These are phyloP conservation scores for Chlorella sp. DNA, from an alignment of 139 green algal species.

Conservation along the genomic window DNA sequence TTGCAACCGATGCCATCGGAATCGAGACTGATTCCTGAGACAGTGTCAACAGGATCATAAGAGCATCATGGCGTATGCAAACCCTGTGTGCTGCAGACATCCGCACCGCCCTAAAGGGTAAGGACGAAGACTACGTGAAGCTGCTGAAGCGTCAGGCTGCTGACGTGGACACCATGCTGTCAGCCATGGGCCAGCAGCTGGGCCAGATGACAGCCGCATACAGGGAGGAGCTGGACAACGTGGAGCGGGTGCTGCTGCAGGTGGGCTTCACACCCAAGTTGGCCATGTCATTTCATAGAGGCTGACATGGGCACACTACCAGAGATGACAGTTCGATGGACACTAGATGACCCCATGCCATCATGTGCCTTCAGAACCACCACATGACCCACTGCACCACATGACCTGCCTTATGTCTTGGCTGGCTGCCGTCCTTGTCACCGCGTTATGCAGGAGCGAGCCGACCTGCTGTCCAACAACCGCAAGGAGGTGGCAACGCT, in stretches of 20 bases:
- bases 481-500: conserved; percentile 47
- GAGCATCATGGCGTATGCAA: too few relatives aligned
- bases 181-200: conserved; percentile 48
- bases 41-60: too few relatives aligned
- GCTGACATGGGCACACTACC: not conserved
- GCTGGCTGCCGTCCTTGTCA: not conserved
- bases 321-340: not conserved
- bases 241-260: conserved; percentile 65
- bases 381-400: not conserved
- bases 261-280: conserved; percentile 17
- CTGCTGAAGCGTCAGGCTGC: conserved; percentile 55
- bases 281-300: not conserved
- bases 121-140: conserved; percentile 75
- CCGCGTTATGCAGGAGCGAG: conserved; percentile 34
- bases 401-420: not conserved
- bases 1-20: not conserved
- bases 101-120: conserved; percentile 57
- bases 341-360: not conserved
- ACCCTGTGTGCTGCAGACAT: conserved; percentile 34
- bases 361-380: not conserved
- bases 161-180: conserved; percentile 56
- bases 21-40: not conserved
- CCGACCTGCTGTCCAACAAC: conserved; percentile 55
- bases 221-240: conserved; percentile 53
- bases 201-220: conserved; percentile 43